phyloP scores from a whole-genome alignment of 176 grass and related monocot genomes.

The Carex cristatella region DNA sequence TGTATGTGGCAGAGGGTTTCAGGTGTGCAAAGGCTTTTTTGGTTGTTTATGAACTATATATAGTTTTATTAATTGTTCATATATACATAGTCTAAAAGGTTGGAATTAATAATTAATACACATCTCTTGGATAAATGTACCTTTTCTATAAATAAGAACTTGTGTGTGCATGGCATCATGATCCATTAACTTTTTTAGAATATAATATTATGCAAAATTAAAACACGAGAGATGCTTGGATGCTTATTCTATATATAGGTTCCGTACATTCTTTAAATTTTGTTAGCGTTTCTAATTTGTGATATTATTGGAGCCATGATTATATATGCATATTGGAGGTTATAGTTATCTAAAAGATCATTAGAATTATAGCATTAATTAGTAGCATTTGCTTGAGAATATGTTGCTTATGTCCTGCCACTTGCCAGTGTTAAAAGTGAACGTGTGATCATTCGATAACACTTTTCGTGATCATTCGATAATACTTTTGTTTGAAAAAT shows the following conservation, averaged over 20 bases:
- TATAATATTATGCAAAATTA: background rate
- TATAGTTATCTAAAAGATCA: background rate
- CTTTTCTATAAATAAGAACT: background rate
- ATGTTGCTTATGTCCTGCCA: background rate
- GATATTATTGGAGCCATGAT: background rate
- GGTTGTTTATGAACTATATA: slow-evolving; percentile 3
- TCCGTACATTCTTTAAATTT: background rate
- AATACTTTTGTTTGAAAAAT: too few relatives aligned
- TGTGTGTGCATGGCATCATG: background rate
- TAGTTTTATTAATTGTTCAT: background rate
- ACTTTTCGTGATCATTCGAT: too few relatives aligned
- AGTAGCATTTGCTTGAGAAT: background rate
- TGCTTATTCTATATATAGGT: slow-evolving; percentile 10
- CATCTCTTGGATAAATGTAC: background rate
- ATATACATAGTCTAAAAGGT: slow-evolving; percentile 12
- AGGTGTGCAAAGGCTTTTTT: slow-evolving; percentile 39
- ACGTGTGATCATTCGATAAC: too few relatives aligned
- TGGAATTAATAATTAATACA: slow-evolving; percentile 3
- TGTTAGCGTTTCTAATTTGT: background rate
- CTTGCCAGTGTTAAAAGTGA: too few relatives aligned
- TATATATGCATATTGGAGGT: background rate
- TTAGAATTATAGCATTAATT: background rate
- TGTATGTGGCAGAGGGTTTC: slow-evolving; percentile 62
- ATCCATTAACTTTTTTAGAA: background rate
- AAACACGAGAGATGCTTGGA: background rate